Evolutionary conservation across 2,329 filamentous ascomycete genomes (phyloP), one percentile per base, ranked within the genome.

Genomic region (Curvularia sp.): DNA sequence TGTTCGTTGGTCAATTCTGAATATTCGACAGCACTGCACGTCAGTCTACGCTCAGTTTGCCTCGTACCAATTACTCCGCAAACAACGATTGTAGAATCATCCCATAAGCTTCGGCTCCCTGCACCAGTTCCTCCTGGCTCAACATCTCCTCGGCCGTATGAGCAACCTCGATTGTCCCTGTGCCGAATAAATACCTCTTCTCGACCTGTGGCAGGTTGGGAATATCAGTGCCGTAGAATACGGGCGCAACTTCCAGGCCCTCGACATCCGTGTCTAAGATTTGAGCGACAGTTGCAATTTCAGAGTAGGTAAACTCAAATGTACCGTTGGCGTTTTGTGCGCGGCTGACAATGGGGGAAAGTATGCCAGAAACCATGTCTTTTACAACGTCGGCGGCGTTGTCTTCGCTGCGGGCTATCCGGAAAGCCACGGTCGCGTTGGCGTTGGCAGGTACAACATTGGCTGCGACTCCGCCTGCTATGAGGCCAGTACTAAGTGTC

Each of bases 391-490:
- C 48, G 6, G 60, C 60, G 5, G 66, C 63, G 1, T 67, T 62
- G 3, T 65, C 59, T 50, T 69, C 65, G 28, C 65, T 66, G 23
- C 63, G 61, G 5, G 69, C 63, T 18, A 70, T 60, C 5, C 69
- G 68, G 21, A 91, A 84, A 1, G 87, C 83, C 34, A 97, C 78
- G 2, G 81, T 79, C 0, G 91, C 92, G n/a, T 75, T 77, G 0
- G 93, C 92, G 32, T 81, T 76, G 56, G 89, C 89, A 0, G 94
- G 86, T 39, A 98, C 91, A 9, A 98, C 93, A 67, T 97, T 97
- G 0, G 82, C 81, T 0, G 94, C 94, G 0, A 97, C 88, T 3
- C 94, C 94, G 9, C 92, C 94, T 1, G 86, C 79, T n/a, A 97
- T 83, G 8, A 79, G 74, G 0, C 94, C 94, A 15, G 97, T 82